Evolutionary conservation across 495 filamentous ascomycete genomes (phyloP).

Genomic region (Umbilicaria muhlenbergii): DNA sequence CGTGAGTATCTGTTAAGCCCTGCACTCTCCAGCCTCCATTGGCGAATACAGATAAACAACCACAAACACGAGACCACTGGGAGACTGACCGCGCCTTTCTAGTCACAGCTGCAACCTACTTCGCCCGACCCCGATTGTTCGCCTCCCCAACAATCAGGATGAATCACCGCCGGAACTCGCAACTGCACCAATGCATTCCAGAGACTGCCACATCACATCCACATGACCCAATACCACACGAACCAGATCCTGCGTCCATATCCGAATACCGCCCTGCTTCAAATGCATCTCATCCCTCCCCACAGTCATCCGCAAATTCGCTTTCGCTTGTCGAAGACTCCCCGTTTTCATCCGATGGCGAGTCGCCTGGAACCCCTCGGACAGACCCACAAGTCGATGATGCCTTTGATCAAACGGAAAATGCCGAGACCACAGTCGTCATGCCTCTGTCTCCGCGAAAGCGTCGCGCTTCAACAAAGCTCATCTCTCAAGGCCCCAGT

Average conservation of each 20-base stretch:
- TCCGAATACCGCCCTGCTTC: constrained; percentile 1
- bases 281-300: constrained; percentile 10
- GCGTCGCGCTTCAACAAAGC: constrained; percentile 63
- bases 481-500: constrained; percentile 59
- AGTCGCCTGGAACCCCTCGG: constrained; percentile 33
- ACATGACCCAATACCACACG: constrained; percentile 39
- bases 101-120: too few relatives aligned
- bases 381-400: constrained; percentile 37
- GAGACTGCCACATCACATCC: constrained; percentile 36
- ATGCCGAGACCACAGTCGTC: constrained; percentile 17
- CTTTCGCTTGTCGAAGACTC: constrained; percentile 14
- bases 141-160: too few relatives aligned
- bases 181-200: constrained; percentile 17
- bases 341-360: constrained; percentile 24
- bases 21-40: too few relatives aligned
- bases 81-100: too few relatives aligned
- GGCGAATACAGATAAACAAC: too few relatives aligned
- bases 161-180: too few relatives aligned
- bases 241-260: constrained; percentile 24
- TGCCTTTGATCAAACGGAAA: constrained; percentile 19
- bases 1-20: too few relatives aligned
- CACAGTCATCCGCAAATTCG: constrained; percentile 27
- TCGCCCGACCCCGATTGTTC: too few relatives aligned
- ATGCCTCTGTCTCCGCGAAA: constrained; percentile 20
- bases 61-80: too few relatives aligned